phyloP scores from a whole-genome alignment of 129 eudicot species.

The Centella asiatica region DNA sequence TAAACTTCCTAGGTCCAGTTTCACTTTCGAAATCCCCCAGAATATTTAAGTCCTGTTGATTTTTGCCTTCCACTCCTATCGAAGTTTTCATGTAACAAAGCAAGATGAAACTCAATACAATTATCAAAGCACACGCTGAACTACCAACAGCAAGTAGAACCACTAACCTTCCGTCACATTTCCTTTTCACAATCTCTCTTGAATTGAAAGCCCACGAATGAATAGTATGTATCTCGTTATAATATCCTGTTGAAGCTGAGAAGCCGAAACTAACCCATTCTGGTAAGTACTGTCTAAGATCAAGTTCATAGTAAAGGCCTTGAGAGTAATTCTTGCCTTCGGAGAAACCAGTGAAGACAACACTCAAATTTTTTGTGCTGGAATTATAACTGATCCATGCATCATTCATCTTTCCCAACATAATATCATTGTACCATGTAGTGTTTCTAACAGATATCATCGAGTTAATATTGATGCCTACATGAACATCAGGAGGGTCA shows the following conservation, averaged over 20 bases:
- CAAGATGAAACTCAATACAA: not conserved
- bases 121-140: not conserved
- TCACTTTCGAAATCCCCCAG: constrained; percentile 22
- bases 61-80: not conserved
- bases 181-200: not conserved
- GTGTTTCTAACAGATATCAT: constrained; percentile 17
- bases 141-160: constrained; percentile 10
- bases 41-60: not conserved
- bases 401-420: constrained; percentile 17
- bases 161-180: not conserved
- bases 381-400: constrained; percentile 44
- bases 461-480: constrained; percentile 37
- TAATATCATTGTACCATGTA: constrained; percentile 24
- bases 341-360: constrained; percentile 25
- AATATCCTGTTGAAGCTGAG: constrained; percentile 21
- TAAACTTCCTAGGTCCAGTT: constrained; percentile 23
- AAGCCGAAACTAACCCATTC: constrained; percentile 27
- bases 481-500: constrained; percentile 29
- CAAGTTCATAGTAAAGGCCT: constrained; percentile 14
- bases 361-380: constrained; percentile 16
- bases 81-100: constrained; percentile 11
- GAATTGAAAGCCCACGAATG: constrained; percentile 29
- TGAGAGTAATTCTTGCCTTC: not conserved
- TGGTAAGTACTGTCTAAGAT: constrained; percentile 19
- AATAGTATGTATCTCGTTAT: constrained; percentile 2